Percentiles rank a stretch among this genome's conserved stretches.
phyloP scores from a whole-genome alignment of 163 green algal genomes.

The Chlamydomonas reinhardtii region DNA sequence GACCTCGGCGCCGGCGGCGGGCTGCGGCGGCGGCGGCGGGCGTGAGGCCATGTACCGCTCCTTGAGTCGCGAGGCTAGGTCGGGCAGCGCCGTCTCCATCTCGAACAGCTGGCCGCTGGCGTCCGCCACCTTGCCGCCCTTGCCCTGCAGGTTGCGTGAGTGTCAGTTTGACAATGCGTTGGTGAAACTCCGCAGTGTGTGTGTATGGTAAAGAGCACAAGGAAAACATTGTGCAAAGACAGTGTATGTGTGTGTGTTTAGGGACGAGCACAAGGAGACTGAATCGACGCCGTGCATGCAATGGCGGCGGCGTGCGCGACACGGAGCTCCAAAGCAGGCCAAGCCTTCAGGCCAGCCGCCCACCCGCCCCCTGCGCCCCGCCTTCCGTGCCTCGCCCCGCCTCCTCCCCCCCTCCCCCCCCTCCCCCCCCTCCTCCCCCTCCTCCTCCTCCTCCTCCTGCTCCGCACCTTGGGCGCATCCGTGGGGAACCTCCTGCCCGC shows the following conservation, averaged over 20 bases:
- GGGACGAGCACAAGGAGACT: too few relatives aligned
- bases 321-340: too few relatives aligned
- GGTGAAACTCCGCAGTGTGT: too few relatives aligned
- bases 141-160: slow-evolving; percentile 7
- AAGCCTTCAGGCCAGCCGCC: too few relatives aligned
- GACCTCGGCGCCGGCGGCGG: not conserved
- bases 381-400: not conserved
- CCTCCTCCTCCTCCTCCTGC: not conserved
- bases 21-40: not conserved
- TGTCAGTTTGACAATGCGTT: too few relatives aligned
- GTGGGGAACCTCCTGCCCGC: slow-evolving; percentile 4
- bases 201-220: too few relatives aligned
- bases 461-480: slow-evolving; percentile 26
- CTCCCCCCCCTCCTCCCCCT: not conserved
- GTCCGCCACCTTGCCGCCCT: slow-evolving; percentile 28
- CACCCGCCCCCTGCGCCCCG: too few relatives aligned
- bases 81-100: not conserved
- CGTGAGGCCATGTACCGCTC: slow-evolving; percentile 3
- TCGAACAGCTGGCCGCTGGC: not conserved
- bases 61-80: slow-evolving; percentile 1
- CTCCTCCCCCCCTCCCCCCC: not conserved
- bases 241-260: too few relatives aligned
- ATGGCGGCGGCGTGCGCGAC: too few relatives aligned
- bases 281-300: too few relatives aligned
- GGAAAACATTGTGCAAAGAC: too few relatives aligned